Evolutionary conservation across 768 basidiomycete species (phyloP).

Genomic region (Guyanaporus albipodus): DNA sequence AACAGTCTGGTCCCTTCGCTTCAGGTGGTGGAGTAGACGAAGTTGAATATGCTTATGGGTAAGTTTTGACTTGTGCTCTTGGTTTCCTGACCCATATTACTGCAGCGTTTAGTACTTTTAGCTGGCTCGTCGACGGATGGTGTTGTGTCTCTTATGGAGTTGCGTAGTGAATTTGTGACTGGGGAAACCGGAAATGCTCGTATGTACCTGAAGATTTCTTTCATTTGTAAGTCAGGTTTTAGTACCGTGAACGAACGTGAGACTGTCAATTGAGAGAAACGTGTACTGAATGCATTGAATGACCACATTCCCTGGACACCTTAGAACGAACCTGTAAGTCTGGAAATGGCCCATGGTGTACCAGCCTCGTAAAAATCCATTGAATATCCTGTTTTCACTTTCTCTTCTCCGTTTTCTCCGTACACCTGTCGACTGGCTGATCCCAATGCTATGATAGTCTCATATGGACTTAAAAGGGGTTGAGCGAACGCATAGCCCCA

Average conservation of each 20-base stretch:
- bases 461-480: conserved; percentile 90
- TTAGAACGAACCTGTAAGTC: conserved; percentile 50
- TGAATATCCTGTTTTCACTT: conserved; percentile 53
- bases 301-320: not conserved
- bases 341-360: conserved; percentile 70
- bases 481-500: conserved; percentile 96
- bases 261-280: not conserved
- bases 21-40: conserved; percentile 84
- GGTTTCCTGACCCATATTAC: conserved; percentile 8
- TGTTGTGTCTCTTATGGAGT: not conserved
- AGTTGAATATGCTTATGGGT: conserved; percentile 87
- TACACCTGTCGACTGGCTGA: conserved; percentile 64
- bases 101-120: conserved; percentile 20
- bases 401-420: conserved; percentile 19
- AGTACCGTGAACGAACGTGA: not conserved
- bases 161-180: not conserved
- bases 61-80: conserved; percentile 27
- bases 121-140: not conserved
- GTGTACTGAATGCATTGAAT: not conserved
- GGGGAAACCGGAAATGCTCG: no score
- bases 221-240: not conserved
- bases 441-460: conserved; percentile 80
- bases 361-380: conserved; percentile 96
- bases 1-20: conserved; percentile 68
- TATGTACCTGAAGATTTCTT: no score